Evolutionary conservation across 1,284 basidiomycete genomes (phyloP).

Genomic region (Puccinia novopanici): DNA sequence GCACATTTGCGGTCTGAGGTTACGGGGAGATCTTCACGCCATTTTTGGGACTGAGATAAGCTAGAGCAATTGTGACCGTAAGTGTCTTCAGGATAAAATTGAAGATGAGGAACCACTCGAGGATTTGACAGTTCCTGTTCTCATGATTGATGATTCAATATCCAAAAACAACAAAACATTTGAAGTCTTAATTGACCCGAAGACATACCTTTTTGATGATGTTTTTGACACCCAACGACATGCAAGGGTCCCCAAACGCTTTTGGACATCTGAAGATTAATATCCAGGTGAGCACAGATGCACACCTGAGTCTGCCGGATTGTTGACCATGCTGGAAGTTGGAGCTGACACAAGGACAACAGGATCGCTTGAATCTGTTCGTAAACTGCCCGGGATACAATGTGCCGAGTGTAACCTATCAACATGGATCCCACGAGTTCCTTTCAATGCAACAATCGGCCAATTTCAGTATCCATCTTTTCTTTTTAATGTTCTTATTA

Average conservation of each 20-base stretch:
- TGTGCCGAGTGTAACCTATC: neutral
- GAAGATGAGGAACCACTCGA: neutral
- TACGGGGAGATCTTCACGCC: neutral
- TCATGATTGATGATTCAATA: no score
- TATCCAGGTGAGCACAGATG: neutral
- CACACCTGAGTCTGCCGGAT: neutral
- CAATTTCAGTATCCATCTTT: neutral
- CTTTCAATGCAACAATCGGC: neutral
- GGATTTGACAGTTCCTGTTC: neutral
- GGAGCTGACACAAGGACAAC: neutral
- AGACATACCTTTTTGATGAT: neutral
- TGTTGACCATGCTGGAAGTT: neutral
- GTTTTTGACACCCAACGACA: neutral
- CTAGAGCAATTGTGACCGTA: neutral
- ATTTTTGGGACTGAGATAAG: neutral
- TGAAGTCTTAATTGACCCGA: no score
- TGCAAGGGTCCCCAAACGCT: neutral
- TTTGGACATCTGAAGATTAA: neutral
- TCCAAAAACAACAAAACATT: no score
- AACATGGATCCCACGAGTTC: neutral
- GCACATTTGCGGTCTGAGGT: neutral
- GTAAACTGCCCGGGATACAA: neutral
- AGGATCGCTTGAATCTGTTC: neutral
- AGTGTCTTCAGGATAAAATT: neutral
- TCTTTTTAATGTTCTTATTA: neutral